Percentiles rank a stretch among this genome's conserved stretches.
phyloP scores from a whole-genome alignment of 306 rosid genomes.

The Elaeagnus macrophylla region DNA sequence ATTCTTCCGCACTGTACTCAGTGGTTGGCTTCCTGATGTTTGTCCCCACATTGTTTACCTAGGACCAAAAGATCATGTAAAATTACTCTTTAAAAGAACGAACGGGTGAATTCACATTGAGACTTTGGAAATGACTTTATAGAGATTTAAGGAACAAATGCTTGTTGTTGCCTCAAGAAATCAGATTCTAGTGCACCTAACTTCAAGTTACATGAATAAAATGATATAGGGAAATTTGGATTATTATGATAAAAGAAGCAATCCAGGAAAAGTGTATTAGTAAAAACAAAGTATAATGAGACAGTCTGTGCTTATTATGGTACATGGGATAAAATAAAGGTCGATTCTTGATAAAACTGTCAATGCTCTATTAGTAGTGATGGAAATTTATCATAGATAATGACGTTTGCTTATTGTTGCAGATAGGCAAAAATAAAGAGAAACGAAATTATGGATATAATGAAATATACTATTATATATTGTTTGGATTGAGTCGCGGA shows the following conservation, averaged over 20 bases:
- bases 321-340: background rate
- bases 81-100: background rate
- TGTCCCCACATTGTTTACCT: conserved; percentile 84
- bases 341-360: no score
- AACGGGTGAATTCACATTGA: background rate
- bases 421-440: no score
- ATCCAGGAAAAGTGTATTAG: background rate
- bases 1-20: conserved; percentile 62
- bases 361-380: no score
- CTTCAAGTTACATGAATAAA: background rate
- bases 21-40: conserved; percentile 70
- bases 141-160: background rate
- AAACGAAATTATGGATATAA: no score
- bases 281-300: background rate
- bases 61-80: conserved; percentile 16
- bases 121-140: background rate
- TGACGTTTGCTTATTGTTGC: no score
- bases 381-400: no score
- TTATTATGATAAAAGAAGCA: background rate
- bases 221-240: background rate
- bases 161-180: background rate
- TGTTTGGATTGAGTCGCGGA: no score
- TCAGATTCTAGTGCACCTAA: background rate
- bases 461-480: no score
- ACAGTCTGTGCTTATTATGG: background rate